These are phyloP conservation scores for Apiospora sp. DNA, from an alignment of 2,329 filamentous ascomycete genomes.

Conservation along the genomic window DNA sequence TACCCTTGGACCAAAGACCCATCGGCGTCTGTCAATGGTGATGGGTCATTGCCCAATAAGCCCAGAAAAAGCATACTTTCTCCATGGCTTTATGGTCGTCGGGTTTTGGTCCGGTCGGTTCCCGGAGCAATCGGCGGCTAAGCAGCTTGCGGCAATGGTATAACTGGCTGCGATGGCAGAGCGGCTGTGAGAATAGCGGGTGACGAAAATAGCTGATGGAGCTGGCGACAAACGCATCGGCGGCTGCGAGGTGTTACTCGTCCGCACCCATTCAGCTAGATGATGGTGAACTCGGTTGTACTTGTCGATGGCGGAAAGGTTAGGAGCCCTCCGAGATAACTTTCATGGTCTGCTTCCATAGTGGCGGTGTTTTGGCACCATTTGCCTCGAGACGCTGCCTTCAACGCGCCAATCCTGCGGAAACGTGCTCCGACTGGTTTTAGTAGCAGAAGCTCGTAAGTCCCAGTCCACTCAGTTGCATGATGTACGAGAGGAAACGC, in stretches of 20 bases:
- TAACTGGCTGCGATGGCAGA: neutral
- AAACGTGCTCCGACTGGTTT: neutral
- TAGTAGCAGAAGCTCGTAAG: neutral
- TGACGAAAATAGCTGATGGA: too few relatives aligned
- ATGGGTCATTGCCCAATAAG: neutral
- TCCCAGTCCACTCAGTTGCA: neutral
- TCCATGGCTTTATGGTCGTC: neutral
- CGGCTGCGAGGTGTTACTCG: neutral
- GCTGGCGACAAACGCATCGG: neutral
- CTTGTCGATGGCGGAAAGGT: neutral
- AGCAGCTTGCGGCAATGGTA: neutral
- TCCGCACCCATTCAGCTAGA: neutral
- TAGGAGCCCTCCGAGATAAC: neutral
- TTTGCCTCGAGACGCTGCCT: neutral
- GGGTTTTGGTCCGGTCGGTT: neutral
- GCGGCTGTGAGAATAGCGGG: neutral
- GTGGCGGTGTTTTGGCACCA: neutral
- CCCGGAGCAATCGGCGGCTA: neutral
- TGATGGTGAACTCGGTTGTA: neutral
- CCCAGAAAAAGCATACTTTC: neutral
- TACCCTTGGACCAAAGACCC: neutral
- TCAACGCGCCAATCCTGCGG: neutral
- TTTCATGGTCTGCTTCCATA: neutral
- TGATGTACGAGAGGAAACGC: neutral
- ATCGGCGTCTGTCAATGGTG: neutral